phyloP scores from a whole-genome alignment of 768 basidiomycete species.

The Hygrophorus russula region DNA sequence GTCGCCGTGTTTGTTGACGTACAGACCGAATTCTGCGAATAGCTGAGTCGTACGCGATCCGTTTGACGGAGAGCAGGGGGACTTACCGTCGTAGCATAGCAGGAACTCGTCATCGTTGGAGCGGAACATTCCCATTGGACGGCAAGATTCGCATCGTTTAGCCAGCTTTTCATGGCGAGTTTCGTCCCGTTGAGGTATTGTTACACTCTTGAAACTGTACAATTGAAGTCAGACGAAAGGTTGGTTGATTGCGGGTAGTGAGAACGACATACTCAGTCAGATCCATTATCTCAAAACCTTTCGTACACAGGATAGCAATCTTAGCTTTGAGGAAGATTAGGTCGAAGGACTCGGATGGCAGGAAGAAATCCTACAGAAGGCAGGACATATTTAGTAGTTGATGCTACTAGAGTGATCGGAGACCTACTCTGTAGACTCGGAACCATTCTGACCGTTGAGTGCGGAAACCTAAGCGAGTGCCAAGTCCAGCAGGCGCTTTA shows the following conservation, averaged over 20 bases:
- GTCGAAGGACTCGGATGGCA: slow-evolving; percentile 85
- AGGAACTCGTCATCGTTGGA: slow-evolving; percentile 88
- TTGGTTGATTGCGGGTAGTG: background rate
- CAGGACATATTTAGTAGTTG: background rate
- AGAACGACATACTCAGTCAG: slow-evolving; percentile 61
- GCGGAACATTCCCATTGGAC: slow-evolving; percentile 91
- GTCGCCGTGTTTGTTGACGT: slow-evolving; percentile 88
- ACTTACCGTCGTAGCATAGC: slow-evolving; percentile 82
- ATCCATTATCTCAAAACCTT: slow-evolving; percentile 98
- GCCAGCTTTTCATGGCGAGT: slow-evolving; percentile 56
- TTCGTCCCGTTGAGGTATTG: slow-evolving; percentile 75
- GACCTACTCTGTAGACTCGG: slow-evolving; percentile 57
- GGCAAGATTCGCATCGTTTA: slow-evolving; percentile 78
- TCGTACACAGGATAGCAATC: slow-evolving; percentile 86
- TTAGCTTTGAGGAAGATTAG: slow-evolving; percentile 89
- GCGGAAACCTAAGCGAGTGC: slow-evolving; percentile 67
- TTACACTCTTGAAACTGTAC: slow-evolving; percentile 72
- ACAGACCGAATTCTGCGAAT: slow-evolving; percentile 77
- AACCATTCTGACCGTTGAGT: slow-evolving; percentile 90
- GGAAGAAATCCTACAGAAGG: slow-evolving; percentile 65
- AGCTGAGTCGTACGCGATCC: background rate
- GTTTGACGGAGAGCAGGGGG: background rate
- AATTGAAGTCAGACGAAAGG: background rate
- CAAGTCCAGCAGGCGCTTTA: slow-evolving; percentile 58
- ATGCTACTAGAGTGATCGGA: background rate